A percentile compares a stretch with the other conserved stretches of the same genome.
These are phyloP conservation scores for Raphanus sativus DNA, from an alignment of 345 rosid species.

Conservation along the genomic window DNA sequence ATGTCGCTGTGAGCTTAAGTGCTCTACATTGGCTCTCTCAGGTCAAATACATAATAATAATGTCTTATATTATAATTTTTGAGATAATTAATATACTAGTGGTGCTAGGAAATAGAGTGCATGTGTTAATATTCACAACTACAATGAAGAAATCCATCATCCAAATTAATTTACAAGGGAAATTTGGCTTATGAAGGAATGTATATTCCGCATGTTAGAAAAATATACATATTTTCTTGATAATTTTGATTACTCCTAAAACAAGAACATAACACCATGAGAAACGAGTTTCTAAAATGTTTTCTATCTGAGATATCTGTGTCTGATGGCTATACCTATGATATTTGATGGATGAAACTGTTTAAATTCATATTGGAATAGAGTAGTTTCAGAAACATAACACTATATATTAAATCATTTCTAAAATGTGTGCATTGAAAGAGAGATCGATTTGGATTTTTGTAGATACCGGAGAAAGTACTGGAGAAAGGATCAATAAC, in stretches of 20 bases:
- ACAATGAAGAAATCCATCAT: neutral
- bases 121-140: neutral
- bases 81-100: neutral
- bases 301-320: neutral
- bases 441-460: neutral
- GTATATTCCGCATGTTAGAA: neutral
- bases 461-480: slow-evolving; percentile 54
- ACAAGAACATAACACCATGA: slow-evolving; percentile 1
- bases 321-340: neutral
- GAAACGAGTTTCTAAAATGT: slow-evolving; percentile 3
- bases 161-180: neutral
- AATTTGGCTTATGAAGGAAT: neutral
- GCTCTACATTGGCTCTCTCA: slow-evolving; percentile 71
- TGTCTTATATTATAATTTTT: neutral
- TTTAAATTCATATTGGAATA: neutral
- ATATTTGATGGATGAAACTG: neutral
- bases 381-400: neutral
- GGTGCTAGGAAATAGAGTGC: neutral
- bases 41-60: slow-evolving; percentile 31
- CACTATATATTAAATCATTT: neutral
- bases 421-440: neutral
- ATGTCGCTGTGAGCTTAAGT: slow-evolving; percentile 60
- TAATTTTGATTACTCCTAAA: slow-evolving; percentile 1
- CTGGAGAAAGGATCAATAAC: slow-evolving; percentile 44
- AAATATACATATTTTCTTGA: neutral